These are phyloP conservation scores for Claviceps fusiformis DNA, from an alignment of 2,329 filamentous ascomycete genomes.

Conservation along the genomic window DNA sequence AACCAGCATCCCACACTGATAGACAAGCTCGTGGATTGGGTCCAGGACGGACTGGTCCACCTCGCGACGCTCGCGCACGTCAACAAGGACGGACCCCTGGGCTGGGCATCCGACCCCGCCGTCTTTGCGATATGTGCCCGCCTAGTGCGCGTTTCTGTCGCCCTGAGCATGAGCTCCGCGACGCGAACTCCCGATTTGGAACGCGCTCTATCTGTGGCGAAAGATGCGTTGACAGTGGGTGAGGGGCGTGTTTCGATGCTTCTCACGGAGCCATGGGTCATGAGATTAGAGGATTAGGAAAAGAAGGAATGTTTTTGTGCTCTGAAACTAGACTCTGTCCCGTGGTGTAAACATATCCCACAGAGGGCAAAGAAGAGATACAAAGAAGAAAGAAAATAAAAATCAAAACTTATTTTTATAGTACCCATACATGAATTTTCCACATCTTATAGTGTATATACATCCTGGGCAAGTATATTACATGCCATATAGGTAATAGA, in stretches of 20 bases:
- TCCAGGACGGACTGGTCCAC: slow-evolving; percentile 30
- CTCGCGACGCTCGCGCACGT: slow-evolving; percentile 21
- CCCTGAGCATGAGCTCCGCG: slow-evolving; percentile 15
- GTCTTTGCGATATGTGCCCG: slow-evolving; percentile 48
- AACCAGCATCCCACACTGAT: slow-evolving; percentile 15
- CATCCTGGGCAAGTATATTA: no score
- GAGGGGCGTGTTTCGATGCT: slow-evolving; percentile 15
- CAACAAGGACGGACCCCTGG: slow-evolving; percentile 50
- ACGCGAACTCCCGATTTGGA: slow-evolving; percentile 2
- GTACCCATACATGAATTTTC: no score
- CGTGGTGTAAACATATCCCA: no score
- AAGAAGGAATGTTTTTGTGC: no score
- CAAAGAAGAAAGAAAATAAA: no score
- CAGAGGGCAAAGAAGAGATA: no score
- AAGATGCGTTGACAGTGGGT: slow-evolving; percentile 1
- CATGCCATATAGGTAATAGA: no score
- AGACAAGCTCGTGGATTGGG: slow-evolving; percentile 31
- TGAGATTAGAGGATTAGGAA: no score
- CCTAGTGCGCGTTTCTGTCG: slow-evolving; percentile 26
- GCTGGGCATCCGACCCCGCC: slow-evolving; percentile 56
- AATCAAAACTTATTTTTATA: no score
- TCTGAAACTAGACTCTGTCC: no score
- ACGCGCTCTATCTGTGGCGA: slow-evolving; percentile 4
- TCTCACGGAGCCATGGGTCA: slow-evolving; percentile 10
- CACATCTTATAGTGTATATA: no score